A percentile compares a stretch with the other conserved stretches of the same genome.
Conservation (phyloP, 1,284 basidiomycete species). For the Ustilago curta region DNA sequence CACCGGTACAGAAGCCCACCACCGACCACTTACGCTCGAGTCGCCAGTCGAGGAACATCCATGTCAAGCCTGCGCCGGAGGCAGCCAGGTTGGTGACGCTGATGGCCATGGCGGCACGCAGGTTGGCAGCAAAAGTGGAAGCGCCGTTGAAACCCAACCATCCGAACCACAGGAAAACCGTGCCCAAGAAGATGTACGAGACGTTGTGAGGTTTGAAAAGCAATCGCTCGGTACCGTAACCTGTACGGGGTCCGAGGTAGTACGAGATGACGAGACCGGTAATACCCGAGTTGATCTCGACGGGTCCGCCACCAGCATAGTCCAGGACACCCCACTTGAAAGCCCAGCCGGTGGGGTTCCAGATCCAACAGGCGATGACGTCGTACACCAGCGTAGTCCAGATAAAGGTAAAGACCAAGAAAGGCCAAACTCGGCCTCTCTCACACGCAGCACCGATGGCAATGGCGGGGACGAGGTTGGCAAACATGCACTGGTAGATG, state of each 20-base stretch:
- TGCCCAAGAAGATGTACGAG: conserved; percentile 87
- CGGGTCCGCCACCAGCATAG: conserved; percentile 91
- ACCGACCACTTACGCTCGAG: conserved; percentile 83
- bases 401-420: conserved; percentile 86
- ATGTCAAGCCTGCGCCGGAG: conserved; percentile 82
- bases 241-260: conserved; percentile 87
- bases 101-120: conserved; percentile 85
- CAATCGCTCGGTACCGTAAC: conserved; percentile 86
- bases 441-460: conserved; percentile 80
- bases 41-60: conserved; percentile 87
- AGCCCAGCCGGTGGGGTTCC: conserved; percentile 90
- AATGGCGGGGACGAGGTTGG: conserved; percentile 73
- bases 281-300: conserved; percentile 90
- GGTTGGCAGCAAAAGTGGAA: conserved; percentile 88
- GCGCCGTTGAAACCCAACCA: conserved; percentile 95
- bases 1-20: conserved; percentile 64
- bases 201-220: conserved; percentile 95
- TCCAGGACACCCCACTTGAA: conserved; percentile 90
- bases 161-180: conserved; percentile 89
- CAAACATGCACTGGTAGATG: conserved; percentile 70
- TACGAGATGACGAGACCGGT: conserved; percentile 88
- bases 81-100: conserved; percentile 84
- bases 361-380: conserved; percentile 76
- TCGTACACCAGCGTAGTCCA: conserved; percentile 81
- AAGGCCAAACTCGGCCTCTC: conserved; percentile 85